These are phyloP conservation scores for Allantophomopsis lycopodina DNA, from an alignment of 2,329 filamentous ascomycete genomes.

Conservation along the genomic window DNA sequence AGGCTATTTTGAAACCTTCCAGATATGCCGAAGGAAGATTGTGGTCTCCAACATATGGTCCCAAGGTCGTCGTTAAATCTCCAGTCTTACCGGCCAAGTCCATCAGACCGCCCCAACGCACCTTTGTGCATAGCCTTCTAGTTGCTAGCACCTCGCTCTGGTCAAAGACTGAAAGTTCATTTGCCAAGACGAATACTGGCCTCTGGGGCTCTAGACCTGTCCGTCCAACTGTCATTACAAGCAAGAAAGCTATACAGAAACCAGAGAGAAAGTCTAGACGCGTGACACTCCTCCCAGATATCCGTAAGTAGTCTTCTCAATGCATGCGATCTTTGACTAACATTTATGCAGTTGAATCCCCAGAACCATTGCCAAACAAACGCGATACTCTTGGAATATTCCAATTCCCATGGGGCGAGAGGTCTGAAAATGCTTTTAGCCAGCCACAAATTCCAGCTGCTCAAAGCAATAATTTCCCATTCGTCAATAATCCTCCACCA, in stretches of 20 bases:
- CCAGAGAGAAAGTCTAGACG: conserved; percentile 41
- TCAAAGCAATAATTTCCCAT: too few relatives aligned
- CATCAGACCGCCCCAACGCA: conserved; percentile 13
- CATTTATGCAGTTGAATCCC: conserved; percentile 34
- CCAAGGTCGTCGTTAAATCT: background rate
- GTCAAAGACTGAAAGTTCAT: conserved; percentile 10
- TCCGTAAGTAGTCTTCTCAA: conserved; percentile 18
- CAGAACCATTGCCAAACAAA: conserved; percentile 42
- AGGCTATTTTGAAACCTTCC: conserved; percentile 4
- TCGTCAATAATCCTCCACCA: conserved; percentile 1
- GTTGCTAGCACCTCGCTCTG: conserved; percentile 15
- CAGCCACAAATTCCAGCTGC: conserved; percentile 20
- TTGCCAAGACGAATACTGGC: conserved; percentile 7
- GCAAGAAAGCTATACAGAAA: conserved; percentile 25
- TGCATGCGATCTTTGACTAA: background rate
- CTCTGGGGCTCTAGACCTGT: conserved; percentile 16
- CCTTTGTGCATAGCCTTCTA: conserved; percentile 3
- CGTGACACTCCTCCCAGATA: conserved; percentile 46
- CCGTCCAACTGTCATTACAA: conserved; percentile 13
- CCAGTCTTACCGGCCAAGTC: conserved; percentile 14
- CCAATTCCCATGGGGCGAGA: conserved; percentile 53
- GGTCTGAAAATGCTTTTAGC: conserved; percentile 37
- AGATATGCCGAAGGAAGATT: conserved; percentile 8
- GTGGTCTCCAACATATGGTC: conserved; percentile 11
- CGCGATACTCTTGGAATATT: conserved; percentile 48